phyloP scores from a whole-genome alignment of 2,329 filamentous ascomycete genomes.

The Xylaria sp. region DNA sequence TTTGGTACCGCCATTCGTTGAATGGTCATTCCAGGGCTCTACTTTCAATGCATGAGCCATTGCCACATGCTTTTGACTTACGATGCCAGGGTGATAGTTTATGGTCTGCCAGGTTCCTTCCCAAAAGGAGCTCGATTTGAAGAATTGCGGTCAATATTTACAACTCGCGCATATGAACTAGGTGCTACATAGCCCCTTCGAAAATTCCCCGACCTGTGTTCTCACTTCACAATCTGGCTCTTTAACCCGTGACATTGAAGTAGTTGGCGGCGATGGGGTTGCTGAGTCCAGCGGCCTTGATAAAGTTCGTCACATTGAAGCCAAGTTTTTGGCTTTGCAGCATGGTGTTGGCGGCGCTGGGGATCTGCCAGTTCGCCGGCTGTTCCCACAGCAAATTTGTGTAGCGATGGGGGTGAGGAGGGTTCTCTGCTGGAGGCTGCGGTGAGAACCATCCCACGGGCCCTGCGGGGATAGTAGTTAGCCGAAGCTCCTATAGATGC shows the following conservation, averaged over 20 bases:
- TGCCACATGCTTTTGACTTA: too few relatives aligned
- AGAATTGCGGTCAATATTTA: too few relatives aligned
- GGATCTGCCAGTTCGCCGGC: constrained; percentile 42
- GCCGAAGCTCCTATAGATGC: not conserved
- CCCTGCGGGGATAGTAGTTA: constrained; percentile 23
- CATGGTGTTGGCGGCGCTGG: constrained; percentile 39
- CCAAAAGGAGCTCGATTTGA: too few relatives aligned
- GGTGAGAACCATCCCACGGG: constrained; percentile 41
- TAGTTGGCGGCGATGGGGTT: constrained; percentile 42
- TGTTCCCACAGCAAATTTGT: constrained; percentile 47
- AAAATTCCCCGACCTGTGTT: too few relatives aligned
- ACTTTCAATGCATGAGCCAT: too few relatives aligned
- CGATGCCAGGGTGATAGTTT: too few relatives aligned
- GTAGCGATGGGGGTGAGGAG: constrained; percentile 46
- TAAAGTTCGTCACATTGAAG: constrained; percentile 42
- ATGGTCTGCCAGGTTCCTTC: too few relatives aligned
- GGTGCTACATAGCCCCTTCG: too few relatives aligned
- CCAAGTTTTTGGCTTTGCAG: constrained; percentile 41
- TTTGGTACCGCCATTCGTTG: too few relatives aligned
- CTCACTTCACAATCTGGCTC: too few relatives aligned
- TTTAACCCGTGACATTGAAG: constrained; percentile 43
- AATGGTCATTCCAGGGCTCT: too few relatives aligned
- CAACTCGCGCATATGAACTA: too few relatives aligned
- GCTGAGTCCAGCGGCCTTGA: constrained; percentile 38
- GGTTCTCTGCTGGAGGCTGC: constrained; percentile 43